Evolutionary conservation across 768 basidiomycete species (phyloP).

Genomic region (Mrakia blollopis): DNA sequence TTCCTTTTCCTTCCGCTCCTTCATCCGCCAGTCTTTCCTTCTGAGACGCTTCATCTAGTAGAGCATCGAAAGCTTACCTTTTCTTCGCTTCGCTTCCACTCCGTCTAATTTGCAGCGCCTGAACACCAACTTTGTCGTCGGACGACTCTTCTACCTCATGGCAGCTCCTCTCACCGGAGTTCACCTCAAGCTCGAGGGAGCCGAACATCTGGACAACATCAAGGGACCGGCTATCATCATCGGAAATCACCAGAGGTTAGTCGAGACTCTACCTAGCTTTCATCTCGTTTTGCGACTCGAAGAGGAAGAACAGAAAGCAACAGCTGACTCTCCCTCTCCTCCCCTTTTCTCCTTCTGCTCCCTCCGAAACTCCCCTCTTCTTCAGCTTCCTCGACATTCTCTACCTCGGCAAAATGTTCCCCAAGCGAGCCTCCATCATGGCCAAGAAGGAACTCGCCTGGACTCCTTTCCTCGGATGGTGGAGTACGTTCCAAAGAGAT

Average conservation of each 20-base stretch:
- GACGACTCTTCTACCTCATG: conserved; percentile 70
- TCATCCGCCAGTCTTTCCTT: neutral
- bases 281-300: neutral
- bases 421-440: conserved; percentile 76
- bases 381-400: conserved; percentile 70
- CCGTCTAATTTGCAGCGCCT: conserved; percentile 32
- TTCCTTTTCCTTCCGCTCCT: neutral
- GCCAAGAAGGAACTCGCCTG: conserved; percentile 85
- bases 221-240: conserved; percentile 66
- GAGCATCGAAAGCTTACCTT: neutral
- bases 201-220: conserved; percentile 63
- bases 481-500: conserved; percentile 53
- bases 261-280: neutral
- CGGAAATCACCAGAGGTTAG: conserved; percentile 80
- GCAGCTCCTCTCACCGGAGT: conserved; percentile 63
- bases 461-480: conserved; percentile 78
- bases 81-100: too few relatives aligned
- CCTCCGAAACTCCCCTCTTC: neutral
- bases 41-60: too few relatives aligned
- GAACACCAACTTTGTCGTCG: conserved; percentile 70
- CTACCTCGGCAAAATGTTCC: conserved; percentile 77
- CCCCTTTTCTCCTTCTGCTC: neutral
- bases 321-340: neutral
- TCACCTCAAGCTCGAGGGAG: conserved; percentile 72
- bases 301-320: neutral